Conservation (phyloP, 176 grass and related monocot species). For the maize (Zea mays) region DNA sequence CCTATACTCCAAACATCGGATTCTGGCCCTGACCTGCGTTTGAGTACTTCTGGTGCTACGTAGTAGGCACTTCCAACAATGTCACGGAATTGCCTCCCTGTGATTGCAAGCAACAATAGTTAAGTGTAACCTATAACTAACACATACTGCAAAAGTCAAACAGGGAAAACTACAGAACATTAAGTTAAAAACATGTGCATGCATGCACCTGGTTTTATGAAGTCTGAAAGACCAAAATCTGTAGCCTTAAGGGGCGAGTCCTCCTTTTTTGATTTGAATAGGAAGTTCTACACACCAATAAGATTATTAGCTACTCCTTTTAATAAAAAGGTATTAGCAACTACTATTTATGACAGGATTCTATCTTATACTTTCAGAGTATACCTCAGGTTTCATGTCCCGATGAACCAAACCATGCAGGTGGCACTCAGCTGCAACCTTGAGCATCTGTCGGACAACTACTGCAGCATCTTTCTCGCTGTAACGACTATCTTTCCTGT, state of each 20-base stretch:
- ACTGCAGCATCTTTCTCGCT: slow-evolving; percentile 95
- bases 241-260: slow-evolving; percentile 85
- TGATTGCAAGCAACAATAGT: slow-evolving; percentile 3
- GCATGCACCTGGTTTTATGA: slow-evolving; percentile 75
- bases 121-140: slow-evolving; percentile 5
- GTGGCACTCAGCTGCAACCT: slow-evolving; percentile 97
- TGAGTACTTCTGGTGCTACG: slow-evolving; percentile 92
- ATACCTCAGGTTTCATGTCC: slow-evolving; percentile 98
- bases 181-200: slow-evolving; percentile 28
- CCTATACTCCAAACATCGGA: slow-evolving; percentile 98
- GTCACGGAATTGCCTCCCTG: slow-evolving; percentile 84
- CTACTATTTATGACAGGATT: slow-evolving; percentile 10
- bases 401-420: slow-evolving; percentile 96
- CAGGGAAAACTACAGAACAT: slow-evolving; percentile 18
- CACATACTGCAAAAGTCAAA: not conserved
- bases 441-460: slow-evolving; percentile 92
- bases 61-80: slow-evolving; percentile 96
- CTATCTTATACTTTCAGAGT: slow-evolving; percentile 25
- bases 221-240: slow-evolving; percentile 97
- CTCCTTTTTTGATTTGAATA: slow-evolving; percentile 84
- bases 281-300: slow-evolving; percentile 68
- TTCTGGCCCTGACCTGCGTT: slow-evolving; percentile 78
- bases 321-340: not conserved
- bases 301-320: slow-evolving; percentile 10
- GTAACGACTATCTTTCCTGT: slow-evolving; percentile 92